A percentile compares a stretch with the other conserved stretches of the same genome.
Conservation (phyloP, 2,329 filamentous ascomycete species). For the Aspergillus caelatus region DNA sequence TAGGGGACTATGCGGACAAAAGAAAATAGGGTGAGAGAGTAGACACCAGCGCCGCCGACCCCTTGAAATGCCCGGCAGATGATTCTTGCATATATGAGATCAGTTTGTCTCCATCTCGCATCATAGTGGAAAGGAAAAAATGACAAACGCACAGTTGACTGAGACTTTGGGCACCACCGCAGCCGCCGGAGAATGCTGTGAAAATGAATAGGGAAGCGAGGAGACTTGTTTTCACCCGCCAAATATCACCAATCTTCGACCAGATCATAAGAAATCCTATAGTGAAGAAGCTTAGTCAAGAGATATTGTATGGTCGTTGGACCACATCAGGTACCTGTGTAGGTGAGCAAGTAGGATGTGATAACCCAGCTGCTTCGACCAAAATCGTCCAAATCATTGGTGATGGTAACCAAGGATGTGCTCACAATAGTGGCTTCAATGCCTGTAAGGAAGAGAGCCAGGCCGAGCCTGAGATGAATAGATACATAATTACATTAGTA, state of each 20-base stretch:
- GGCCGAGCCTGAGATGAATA: not conserved
- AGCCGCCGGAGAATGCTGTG: slow-evolving; percentile 45
- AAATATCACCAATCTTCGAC: slow-evolving; percentile 63
- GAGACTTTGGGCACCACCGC: slow-evolving; percentile 41
- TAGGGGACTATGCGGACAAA: slow-evolving; percentile 59
- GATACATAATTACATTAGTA: not conserved
- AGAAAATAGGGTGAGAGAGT: slow-evolving; percentile 61
- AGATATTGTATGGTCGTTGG: not conserved
- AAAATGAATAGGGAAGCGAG: slow-evolving; percentile 52
- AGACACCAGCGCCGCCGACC: slow-evolving; percentile 64
- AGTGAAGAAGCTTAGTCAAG: not conserved
- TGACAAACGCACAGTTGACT: slow-evolving; percentile 29
- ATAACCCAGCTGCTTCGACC: slow-evolving; percentile 50
- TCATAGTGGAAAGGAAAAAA: not conserved
- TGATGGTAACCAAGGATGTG: slow-evolving; percentile 53
- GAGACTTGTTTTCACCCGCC: slow-evolving; percentile 50
- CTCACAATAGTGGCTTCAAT: slow-evolving; percentile 57
- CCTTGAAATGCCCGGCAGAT: slow-evolving; percentile 41
- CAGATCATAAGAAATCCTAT: slow-evolving; percentile 60
- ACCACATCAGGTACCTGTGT: slow-evolving; percentile 41
- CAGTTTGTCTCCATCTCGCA: not conserved
- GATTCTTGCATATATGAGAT: slow-evolving; percentile 48
- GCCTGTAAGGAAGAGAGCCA: slow-evolving; percentile 47
- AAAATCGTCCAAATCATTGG: slow-evolving; percentile 42
- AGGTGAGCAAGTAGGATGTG: slow-evolving; percentile 53